Evolutionary conservation across 805 yeast species (phyloP).

Genomic region (Lipomyces yamanashiensis): DNA sequence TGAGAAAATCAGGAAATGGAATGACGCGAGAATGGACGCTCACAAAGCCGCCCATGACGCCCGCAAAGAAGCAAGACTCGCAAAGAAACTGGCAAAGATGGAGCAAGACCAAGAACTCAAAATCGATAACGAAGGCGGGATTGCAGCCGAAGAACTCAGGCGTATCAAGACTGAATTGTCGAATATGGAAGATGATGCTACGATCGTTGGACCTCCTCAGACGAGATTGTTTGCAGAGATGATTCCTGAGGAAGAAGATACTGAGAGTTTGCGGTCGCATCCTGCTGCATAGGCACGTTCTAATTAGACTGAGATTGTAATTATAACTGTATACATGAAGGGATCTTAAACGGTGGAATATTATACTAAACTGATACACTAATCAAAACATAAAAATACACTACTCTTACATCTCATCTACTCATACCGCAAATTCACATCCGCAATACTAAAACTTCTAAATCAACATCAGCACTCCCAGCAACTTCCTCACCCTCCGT

Average conservation of each 20-base stretch:
- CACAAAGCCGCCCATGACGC: constrained; percentile 20
- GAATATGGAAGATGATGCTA: neutral
- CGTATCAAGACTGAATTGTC: neutral
- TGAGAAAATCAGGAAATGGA: constrained; percentile 59
- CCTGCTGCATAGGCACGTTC: too few species aligned
- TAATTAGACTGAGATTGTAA: neutral
- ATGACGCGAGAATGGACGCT: constrained; percentile 21
- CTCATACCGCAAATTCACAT: constrained; percentile 14
- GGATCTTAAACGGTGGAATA: too few species aligned
- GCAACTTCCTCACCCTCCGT: constrained; percentile 19
- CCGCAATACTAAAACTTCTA: constrained; percentile 26
- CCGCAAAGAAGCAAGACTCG: constrained; percentile 6
- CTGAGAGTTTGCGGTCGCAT: neutral
- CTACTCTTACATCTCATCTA: neutral
- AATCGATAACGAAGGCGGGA: constrained; percentile 1
- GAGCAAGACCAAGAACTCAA: constrained; percentile 10
- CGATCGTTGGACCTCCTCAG: neutral
- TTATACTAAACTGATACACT: too few species aligned
- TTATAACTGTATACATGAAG: too few species aligned
- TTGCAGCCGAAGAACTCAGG: constrained; percentile 1
- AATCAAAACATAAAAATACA: neutral
- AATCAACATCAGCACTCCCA: constrained; percentile 19
- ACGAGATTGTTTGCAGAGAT: neutral
- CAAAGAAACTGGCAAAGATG: constrained; percentile 3
- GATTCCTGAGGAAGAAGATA: constrained; percentile 17